Evolutionary conservation across 2,329 filamentous ascomycete species (phyloP).

Genomic region (Tolypocladium guangdongense): DNA sequence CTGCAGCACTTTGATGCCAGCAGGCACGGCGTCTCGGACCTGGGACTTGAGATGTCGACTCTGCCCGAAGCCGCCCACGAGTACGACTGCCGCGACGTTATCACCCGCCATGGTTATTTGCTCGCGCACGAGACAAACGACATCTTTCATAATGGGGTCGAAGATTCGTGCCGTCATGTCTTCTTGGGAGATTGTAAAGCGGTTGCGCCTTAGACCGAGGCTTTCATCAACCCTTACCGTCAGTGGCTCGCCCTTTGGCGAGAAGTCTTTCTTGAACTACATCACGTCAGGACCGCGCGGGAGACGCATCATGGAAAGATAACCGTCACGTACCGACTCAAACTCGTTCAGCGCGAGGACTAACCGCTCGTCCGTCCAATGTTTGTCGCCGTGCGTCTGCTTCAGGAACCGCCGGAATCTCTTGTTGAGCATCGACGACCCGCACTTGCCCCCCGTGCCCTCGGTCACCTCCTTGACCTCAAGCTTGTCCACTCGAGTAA

Average conservation of each 20-base stretch:
- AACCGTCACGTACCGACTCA: conserved; percentile 23
- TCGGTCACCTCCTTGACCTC: conserved; percentile 37
- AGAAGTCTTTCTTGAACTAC: conserved; percentile 27
- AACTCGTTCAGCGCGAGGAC: conserved; percentile 30
- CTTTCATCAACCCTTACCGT: conserved; percentile 23
- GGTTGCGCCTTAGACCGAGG: conserved; percentile 20
- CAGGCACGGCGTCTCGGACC: conserved; percentile 23
- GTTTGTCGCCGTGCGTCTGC: conserved; percentile 29
- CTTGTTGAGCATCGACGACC: conserved; percentile 37
- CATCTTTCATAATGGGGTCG: conserved; percentile 29
- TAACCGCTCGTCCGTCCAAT: conserved; percentile 30
- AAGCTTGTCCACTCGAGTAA: conserved; percentile 28
- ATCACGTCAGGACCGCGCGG: conserved; percentile 2
- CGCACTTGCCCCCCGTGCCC: conserved; percentile 38
- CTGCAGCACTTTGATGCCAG: conserved; percentile 31
- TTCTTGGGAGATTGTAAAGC: conserved; percentile 33
- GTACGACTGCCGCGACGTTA: conserved; percentile 27
- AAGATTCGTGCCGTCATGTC: conserved; percentile 50
- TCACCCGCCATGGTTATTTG: conserved; percentile 24
- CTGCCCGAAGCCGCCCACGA: conserved; percentile 38
- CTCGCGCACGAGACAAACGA: conserved; percentile 30
- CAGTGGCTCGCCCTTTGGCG: conserved; percentile 22
- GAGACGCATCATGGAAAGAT: too few species aligned
- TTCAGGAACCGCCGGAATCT: conserved; percentile 34
- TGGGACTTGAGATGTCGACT: conserved; percentile 32